Evolutionary conservation across 805 yeast genomes (phyloP), one percentile per base, ranked within the genome.

Genomic region (Wickerhamiella bombiphila): DNA sequence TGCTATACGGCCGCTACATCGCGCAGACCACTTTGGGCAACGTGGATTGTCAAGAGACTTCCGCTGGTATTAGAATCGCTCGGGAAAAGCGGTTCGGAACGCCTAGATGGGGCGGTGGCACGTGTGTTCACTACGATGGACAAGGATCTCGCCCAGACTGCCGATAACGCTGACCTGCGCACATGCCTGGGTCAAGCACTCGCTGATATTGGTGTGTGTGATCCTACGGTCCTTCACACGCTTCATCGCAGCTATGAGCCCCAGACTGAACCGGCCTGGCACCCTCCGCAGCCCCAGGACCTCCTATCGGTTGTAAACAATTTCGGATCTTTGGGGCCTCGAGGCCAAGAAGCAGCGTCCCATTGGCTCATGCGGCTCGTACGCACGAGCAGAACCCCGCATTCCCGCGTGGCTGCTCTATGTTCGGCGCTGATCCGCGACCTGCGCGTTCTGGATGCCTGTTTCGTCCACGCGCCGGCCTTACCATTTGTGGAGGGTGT

Each of bases 41-140:
- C 63, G 2, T 70, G 69, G 41, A 53, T 71, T 7, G 49, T 59
- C 3, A 68, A 66, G 42, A 60, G 64, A 29, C 49, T 72, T 3
- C 76, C 78, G 2, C 46, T 66, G 3, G 43, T 70, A 2, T 56
- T 72, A 14, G 47, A 54, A 32, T 55, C 57, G 11, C 48, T 62
- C 16, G 57, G 28, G 52, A 50, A 30, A 50, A 52, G 22, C 42
- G 47, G 7, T 5, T 50, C 48, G 26, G 43, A 61, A 3, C 40
- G 45, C 5, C 51, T 65, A n/a, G 68, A 65, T 20, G 49, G 57
- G 4, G 56, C 58, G 41, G 26, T 50, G 5, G 39, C 45, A 1
- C 32, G 54, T 7, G 40, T 50, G 8, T 37, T 50, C 25, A 42
- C 52, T 8, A 48, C 54, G 2, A 44, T 50, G 45, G 54, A 49